phyloP scores from a whole-genome alignment of 2,329 filamentous ascomycete species.

The Xylaria polymorpha region DNA sequence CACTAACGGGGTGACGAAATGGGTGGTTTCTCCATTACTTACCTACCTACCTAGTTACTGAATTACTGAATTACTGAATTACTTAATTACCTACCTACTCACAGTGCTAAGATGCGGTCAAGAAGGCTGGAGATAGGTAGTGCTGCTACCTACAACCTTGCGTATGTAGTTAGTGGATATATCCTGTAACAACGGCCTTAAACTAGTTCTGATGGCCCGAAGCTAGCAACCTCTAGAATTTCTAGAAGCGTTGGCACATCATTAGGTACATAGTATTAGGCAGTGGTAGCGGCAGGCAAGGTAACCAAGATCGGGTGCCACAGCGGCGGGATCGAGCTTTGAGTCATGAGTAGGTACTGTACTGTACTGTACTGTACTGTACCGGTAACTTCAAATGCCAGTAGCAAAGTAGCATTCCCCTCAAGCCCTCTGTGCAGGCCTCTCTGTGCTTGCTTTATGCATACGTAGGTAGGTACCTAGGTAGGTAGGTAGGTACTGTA shows the following conservation, averaged over 20 bases:
- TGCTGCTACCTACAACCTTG: too few relatives aligned
- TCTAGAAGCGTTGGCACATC: slow-evolving; percentile 31
- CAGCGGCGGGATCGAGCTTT: slow-evolving; percentile 26
- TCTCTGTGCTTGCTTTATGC: too few relatives aligned
- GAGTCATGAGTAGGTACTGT: slow-evolving; percentile 16
- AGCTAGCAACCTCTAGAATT: slow-evolving; percentile 23
- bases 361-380: too few relatives aligned
- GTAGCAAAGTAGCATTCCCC: neutral
- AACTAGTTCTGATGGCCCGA: slow-evolving; percentile 7
- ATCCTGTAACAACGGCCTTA: slow-evolving; percentile 14
- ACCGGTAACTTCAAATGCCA: too few relatives aligned
- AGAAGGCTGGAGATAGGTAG: neutral
- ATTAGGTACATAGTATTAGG: too few relatives aligned
- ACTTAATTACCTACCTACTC: too few relatives aligned
- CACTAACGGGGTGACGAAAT: too few relatives aligned
- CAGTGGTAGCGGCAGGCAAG: slow-evolving; percentile 17
- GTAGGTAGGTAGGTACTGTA: too few relatives aligned
- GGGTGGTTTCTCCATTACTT: too few relatives aligned
- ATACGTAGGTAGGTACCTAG: too few relatives aligned
- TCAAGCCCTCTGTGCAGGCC: neutral
- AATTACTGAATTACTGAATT: too few relatives aligned
- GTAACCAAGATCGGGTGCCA: slow-evolving; percentile 24
- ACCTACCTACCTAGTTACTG: too few relatives aligned
- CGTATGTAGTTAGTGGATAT: neutral
- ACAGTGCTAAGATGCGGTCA: neutral